Conservation (phyloP, 208 protist species). For the Tritrichomonas foetus region DNA sequence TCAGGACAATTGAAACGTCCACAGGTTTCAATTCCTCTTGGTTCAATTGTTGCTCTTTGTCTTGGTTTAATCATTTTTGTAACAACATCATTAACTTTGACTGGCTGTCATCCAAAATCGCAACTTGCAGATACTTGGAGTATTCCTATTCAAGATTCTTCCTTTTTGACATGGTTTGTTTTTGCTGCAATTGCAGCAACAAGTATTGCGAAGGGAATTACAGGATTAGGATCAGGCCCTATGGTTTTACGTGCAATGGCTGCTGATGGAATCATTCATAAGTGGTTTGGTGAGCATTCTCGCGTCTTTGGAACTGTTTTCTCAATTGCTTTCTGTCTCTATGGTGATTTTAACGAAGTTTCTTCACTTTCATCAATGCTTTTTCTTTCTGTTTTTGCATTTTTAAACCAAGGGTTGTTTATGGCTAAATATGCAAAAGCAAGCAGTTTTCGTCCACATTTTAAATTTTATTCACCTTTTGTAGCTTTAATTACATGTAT, state of each 20-base stretch:
- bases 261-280: background rate
- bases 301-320: background rate
- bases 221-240: background rate
- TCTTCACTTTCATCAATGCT: background rate
- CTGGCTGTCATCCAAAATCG: background rate
- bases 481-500: background rate
- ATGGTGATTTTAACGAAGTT: background rate
- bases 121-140: background rate
- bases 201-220: background rate
- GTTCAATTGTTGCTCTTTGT: background rate
- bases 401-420: background rate
- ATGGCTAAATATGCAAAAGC: background rate
- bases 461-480: constrained; percentile 12
- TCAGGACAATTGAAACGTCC: background rate
- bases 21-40: constrained; percentile 23
- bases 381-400: background rate
- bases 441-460: background rate
- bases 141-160: background rate
- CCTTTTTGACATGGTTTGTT: background rate
- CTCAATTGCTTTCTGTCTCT: background rate
- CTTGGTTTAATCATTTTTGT: background rate
- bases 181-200: background rate
- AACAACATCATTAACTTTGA: background rate
- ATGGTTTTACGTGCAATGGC: background rate
- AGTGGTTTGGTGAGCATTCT: background rate